A percentile compares a stretch with the other conserved stretches of the same genome.
Conservation (phyloP, 2,329 filamentous ascomycete species). For the Claviceps sp. region DNA sequence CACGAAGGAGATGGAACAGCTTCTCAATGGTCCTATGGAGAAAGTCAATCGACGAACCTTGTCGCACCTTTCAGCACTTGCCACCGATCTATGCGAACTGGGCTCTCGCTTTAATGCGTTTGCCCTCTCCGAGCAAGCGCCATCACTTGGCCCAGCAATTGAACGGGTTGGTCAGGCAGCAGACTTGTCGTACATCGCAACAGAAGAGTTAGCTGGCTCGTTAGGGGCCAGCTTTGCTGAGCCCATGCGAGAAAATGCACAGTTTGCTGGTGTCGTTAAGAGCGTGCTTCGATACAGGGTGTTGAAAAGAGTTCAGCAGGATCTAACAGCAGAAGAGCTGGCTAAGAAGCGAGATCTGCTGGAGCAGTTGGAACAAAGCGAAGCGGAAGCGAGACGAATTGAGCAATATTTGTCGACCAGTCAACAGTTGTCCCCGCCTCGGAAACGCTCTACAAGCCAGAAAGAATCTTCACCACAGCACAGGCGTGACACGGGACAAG, state of each 20-base stretch:
- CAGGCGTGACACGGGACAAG: slow-evolving; percentile 43
- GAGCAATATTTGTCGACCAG: slow-evolving; percentile 79
- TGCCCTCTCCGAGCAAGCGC: slow-evolving; percentile 82
- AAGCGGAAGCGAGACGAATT: slow-evolving; percentile 82
- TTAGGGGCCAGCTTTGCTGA: slow-evolving; percentile 93
- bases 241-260: slow-evolving; percentile 93
- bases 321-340: slow-evolving; percentile 90
- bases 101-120: slow-evolving; percentile 96
- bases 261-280: slow-evolving; percentile 90
- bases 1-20: slow-evolving; percentile 77
- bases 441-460: slow-evolving; percentile 49
- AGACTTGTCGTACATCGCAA: slow-evolving; percentile 91
- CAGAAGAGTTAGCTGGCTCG: slow-evolving; percentile 74
- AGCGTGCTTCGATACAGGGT: slow-evolving; percentile 80
- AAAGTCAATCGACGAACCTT: slow-evolving; percentile 88
- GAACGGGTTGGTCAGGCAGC: slow-evolving; percentile 90
- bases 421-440: slow-evolving; percentile 48
- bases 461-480: slow-evolving; percentile 36
- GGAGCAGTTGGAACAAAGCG: slow-evolving; percentile 83
- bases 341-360: slow-evolving; percentile 72
- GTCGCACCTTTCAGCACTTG: slow-evolving; percentile 70
- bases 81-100: slow-evolving; percentile 79
- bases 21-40: slow-evolving; percentile 87
- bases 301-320: slow-evolving; percentile 88
- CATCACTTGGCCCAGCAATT: slow-evolving; percentile 79